These are phyloP conservation scores for Rhizoctonia solani DNA, from an alignment of 1,284 basidiomycete species.

Conservation along the genomic window DNA sequence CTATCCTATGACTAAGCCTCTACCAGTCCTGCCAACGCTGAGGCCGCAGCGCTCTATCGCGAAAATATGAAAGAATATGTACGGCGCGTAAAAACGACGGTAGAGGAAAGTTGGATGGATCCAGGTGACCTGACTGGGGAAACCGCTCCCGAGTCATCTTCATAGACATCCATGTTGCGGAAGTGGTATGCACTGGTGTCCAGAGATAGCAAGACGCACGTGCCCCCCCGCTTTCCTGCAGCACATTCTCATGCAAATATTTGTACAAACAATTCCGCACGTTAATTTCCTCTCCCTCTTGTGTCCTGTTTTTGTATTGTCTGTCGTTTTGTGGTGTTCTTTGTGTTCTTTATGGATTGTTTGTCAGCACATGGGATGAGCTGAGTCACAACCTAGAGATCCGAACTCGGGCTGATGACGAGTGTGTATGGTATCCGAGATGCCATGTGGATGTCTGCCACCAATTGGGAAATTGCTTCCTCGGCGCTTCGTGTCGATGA, in stretches of 20 bases:
- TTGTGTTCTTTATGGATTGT: conserved; percentile 24
- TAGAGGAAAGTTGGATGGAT: conserved; percentile 90
- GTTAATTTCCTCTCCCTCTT: neutral
- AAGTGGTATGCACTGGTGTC: neutral
- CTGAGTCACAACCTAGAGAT: too few species aligned
- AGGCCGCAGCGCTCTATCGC: conserved; percentile 92
- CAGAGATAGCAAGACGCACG: too few species aligned
- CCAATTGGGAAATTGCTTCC: too few species aligned
- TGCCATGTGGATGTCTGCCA: too few species aligned
- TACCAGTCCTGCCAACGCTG: conserved; percentile 90
- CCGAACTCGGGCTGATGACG: neutral
- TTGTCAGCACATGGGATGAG: neutral
- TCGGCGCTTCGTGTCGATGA: conserved; percentile 18
- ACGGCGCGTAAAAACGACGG: conserved; percentile 85
- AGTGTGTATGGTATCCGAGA: too few species aligned
- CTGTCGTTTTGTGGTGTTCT: conserved; percentile 31
- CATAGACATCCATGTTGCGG: neutral
- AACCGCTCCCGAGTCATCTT: conserved; percentile 7
- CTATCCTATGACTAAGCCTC: conserved; percentile 20
- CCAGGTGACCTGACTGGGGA: conserved; percentile 6
- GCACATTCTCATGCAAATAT: conserved; percentile 4
- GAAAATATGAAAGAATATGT: conserved; percentile 99
- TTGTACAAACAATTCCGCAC: neutral
- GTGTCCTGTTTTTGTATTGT: conserved; percentile 13
- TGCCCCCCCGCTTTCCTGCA: neutral